These are phyloP conservation scores for Davidsoniella virescens DNA, from an alignment of 2,329 filamentous ascomycete genomes.

Conservation along the genomic window DNA sequence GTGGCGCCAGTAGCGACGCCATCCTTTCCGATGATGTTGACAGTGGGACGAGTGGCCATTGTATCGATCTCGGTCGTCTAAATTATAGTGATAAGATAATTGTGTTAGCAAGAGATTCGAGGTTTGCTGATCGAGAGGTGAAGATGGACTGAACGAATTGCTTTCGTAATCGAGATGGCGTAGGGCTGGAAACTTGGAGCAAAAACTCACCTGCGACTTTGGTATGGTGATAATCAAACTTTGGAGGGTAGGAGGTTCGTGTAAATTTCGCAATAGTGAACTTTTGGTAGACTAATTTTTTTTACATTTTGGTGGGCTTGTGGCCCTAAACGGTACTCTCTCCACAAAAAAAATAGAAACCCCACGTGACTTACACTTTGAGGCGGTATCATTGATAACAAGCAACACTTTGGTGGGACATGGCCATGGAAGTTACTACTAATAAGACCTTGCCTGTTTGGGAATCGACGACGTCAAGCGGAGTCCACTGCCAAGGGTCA, in stretches of 20 bases:
- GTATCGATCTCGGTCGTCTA: slow-evolving; percentile 24
- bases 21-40: slow-evolving; percentile 93
- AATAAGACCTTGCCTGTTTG: slow-evolving; percentile 1
- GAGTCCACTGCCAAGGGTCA: neutral
- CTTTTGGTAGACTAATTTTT: slow-evolving; percentile 11
- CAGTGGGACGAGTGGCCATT: slow-evolving; percentile 95
- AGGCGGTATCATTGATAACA: slow-evolving; percentile 1
- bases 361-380: slow-evolving; percentile 6
- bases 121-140: neutral
- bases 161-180: neutral
- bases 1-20: slow-evolving; percentile 80
- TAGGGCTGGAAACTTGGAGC: neutral
- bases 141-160: neutral
- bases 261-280: slow-evolving; percentile 12
- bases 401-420: slow-evolving; percentile 2
- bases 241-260: slow-evolving; percentile 11
- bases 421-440: neutral
- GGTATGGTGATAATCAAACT: slow-evolving; percentile 13
- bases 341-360: slow-evolving; percentile 5
- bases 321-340: slow-evolving; percentile 12
- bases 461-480: neutral
- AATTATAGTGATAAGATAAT: slow-evolving; percentile 17
- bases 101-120: slow-evolving; percentile 5
- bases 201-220: slow-evolving; percentile 12
- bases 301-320: slow-evolving; percentile 12